A percentile compares a stretch with the other conserved stretches of the same genome.
phyloP scores from a whole-genome alignment of 2,329 filamentous ascomycete genomes.

The Cordyceps fumosorosea region DNA sequence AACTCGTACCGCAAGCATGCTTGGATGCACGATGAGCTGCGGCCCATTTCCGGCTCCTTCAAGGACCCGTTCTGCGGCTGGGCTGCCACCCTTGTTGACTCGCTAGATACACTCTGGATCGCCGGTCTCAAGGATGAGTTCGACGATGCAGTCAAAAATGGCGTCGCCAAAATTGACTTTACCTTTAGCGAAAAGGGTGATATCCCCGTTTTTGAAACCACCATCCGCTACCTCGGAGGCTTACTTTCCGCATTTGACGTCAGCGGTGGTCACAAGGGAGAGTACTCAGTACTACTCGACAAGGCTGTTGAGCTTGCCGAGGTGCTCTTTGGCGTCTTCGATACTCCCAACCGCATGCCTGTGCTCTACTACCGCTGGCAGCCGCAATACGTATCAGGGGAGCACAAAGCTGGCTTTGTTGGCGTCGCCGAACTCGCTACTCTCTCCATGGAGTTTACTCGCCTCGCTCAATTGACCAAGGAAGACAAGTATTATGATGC shows the following conservation, averaged over 20 bases:
- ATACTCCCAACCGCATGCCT: conserved; percentile 93
- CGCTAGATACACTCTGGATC: conserved; percentile 79
- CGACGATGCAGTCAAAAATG: conserved; percentile 60
- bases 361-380: conserved; percentile 74
- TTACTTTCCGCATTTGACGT: conserved; percentile 82
- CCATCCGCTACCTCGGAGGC: conserved; percentile 85
- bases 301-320: conserved; percentile 77
- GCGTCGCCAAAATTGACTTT: conserved; percentile 72
- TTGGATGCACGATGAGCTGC: conserved; percentile 81
- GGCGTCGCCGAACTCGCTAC: conserved; percentile 69
- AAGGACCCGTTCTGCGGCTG: conserved; percentile 86
- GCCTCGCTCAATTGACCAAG: conserved; percentile 77
- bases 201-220: conserved; percentile 90
- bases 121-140: conserved; percentile 76
- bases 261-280: conserved; percentile 51
- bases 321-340: conserved; percentile 74
- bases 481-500: conserved; percentile 85
- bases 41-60: conserved; percentile 59
- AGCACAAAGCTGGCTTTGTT: conserved; percentile 55
- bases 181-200: conserved; percentile 54
- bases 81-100: conserved; percentile 81
- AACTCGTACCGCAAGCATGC: conserved; percentile 71
- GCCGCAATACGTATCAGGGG: conserved; percentile 55
- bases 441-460: conserved; percentile 81
- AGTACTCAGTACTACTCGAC: conserved; percentile 61